phyloP scores from a whole-genome alignment of 73 alveolate genomes.

The Paramecium biaurelia region DNA sequence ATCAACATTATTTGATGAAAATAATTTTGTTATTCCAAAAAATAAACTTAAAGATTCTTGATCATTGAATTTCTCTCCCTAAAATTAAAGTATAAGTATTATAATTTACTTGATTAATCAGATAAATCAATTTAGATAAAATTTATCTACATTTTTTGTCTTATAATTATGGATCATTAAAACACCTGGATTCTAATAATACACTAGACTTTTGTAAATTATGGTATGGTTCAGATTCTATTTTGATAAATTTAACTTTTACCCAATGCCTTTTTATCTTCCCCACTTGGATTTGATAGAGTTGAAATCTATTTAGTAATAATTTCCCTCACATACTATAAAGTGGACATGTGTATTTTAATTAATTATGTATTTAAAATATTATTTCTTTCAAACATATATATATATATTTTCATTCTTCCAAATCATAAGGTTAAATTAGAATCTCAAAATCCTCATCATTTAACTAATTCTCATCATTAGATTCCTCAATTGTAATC shows the following conservation, averaged over 20 bases:
- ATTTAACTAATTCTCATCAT: background rate
- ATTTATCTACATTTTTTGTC: conserved; percentile 61
- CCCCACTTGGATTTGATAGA: background rate
- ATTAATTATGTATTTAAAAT: background rate
- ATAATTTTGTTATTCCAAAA: conserved; percentile 51
- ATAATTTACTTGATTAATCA: conserved; percentile 19
- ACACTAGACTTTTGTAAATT: conserved; percentile 53
- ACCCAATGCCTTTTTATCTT: conserved; percentile 4
- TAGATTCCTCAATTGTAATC: background rate
- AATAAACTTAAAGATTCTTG: conserved; percentile 42
- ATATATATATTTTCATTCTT: background rate
- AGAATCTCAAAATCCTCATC: background rate
- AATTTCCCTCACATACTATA: conserved; percentile 4
- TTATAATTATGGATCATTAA: conserved; percentile 7
- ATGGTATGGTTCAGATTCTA: conserved; percentile 58
- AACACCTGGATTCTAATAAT: conserved; percentile 49
- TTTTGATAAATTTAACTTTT: background rate
- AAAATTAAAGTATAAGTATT: background rate
- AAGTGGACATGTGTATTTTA: conserved; percentile 27
- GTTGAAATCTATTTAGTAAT: background rate
- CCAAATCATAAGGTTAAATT: background rate
- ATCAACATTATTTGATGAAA: conserved; percentile 52
- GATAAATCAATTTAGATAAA: conserved; percentile 49
- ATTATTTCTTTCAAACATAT: background rate
- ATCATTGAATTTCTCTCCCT: conserved; percentile 55